phyloP scores from a whole-genome alignment of 768 basidiomycete species.

The Rubroboletus satanas region DNA sequence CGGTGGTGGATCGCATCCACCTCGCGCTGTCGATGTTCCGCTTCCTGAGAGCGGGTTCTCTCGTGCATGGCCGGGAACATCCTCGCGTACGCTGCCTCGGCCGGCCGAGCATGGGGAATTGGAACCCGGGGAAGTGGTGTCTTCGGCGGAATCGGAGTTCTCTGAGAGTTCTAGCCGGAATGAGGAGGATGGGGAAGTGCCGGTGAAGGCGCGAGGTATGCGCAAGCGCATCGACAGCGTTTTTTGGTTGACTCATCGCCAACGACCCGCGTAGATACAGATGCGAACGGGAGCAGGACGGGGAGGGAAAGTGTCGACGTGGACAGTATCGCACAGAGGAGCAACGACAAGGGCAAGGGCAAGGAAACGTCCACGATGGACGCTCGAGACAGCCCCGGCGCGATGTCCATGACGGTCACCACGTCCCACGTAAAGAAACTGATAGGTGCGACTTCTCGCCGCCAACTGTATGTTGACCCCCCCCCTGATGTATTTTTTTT shows the following conservation, averaged over 20 bases:
- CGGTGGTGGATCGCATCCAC: not conserved
- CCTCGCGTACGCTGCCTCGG: not conserved
- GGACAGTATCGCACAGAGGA: not conserved
- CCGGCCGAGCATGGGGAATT: constrained; percentile 8
- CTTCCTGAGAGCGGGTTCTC: constrained; percentile 3
- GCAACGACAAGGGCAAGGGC: constrained; percentile 8
- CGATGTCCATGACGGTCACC: not conserved
- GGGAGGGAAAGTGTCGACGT: not conserved
- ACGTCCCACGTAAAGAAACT: constrained; percentile 16
- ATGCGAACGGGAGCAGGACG: not conserved
- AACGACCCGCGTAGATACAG: not conserved
- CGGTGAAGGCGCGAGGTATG: constrained; percentile 12
- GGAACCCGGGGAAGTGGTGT: constrained; percentile 28
- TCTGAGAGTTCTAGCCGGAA: constrained; percentile 24
- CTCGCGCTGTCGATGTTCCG: not conserved
- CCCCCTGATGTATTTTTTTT: not conserved
- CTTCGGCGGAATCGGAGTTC: constrained; percentile 22
- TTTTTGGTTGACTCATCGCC: not conserved
- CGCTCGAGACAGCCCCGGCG: not conserved
- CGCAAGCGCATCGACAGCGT: not conserved
- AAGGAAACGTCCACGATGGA: constrained; percentile 2
- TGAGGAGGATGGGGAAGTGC: constrained; percentile 13
- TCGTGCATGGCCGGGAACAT: not conserved
- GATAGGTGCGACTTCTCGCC: constrained; percentile 4
- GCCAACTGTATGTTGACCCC: not conserved